Conservation (phyloP, 352 stramenopile genomes). For the Bremia lactucae region DNA sequence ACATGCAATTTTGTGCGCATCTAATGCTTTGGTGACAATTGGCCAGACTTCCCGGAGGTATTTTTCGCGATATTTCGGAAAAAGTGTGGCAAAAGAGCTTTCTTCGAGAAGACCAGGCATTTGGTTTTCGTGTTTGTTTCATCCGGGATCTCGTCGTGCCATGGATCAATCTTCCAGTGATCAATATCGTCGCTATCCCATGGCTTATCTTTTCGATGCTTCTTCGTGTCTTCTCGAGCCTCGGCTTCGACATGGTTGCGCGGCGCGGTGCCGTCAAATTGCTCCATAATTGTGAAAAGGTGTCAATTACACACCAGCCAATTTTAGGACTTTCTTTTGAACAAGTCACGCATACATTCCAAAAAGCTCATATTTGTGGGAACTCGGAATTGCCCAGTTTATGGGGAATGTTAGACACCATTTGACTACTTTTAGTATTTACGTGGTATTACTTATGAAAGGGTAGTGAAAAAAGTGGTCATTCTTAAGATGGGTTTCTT, state of each 20-base stretch:
- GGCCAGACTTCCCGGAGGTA: slow-evolving; percentile 99
- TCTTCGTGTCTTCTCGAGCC: slow-evolving; percentile 69
- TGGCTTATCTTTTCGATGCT: slow-evolving; percentile 97
- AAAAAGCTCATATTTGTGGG: no score
- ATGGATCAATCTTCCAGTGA: slow-evolving; percentile 96
- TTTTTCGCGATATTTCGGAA: slow-evolving; percentile 99
- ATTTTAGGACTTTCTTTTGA: no score
- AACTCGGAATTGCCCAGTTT: no score
- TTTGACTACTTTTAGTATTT: no score
- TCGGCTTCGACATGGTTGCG: slow-evolving; percentile 39
- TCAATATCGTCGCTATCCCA: slow-evolving; percentile 98
- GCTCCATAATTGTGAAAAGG: slow-evolving; percentile 32
- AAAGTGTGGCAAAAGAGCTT: slow-evolving; percentile 98
- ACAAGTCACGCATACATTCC: no score
- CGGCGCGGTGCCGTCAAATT: slow-evolving; percentile 48
- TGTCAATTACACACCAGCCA: slow-evolving; percentile 10
- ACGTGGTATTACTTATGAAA: no score
- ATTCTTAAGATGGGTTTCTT: no score
- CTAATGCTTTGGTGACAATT: slow-evolving; percentile 94
- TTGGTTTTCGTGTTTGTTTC: slow-evolving; percentile 69
- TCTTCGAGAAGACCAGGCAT: slow-evolving; percentile 93
- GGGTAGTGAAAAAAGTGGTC: no score
- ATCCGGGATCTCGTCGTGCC: slow-evolving; percentile 65
- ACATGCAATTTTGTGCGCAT: slow-evolving; percentile 92
- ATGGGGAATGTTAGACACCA: no score